Conservation (phyloP, 768 basidiomycete species). For the Lactarius sp. region DNA sequence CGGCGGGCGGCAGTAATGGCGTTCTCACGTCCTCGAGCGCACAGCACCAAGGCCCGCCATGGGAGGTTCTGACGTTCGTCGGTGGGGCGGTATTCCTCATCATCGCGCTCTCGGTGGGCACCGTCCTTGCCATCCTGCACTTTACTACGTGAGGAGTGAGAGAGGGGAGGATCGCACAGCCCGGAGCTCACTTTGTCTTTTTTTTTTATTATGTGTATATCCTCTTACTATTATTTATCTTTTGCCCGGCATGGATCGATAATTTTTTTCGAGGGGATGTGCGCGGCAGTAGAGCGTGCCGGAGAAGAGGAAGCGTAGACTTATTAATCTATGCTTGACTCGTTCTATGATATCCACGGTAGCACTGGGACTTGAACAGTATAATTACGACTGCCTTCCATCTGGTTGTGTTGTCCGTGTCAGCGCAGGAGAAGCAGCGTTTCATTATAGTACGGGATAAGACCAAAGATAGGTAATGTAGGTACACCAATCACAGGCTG, state of each 20-base stretch:
- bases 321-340: not conserved
- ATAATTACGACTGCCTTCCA: not conserved
- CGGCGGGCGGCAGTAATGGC: not conserved
- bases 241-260: not conserved
- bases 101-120: conserved; percentile 19
- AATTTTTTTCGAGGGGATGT: not conserved
- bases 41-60: conserved; percentile 28
- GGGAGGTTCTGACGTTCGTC: conserved; percentile 26
- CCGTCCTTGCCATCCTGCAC: conserved; percentile 24
- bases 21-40: not conserved
- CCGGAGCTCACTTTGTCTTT: not conserved
- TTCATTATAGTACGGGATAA: conserved; percentile 12
- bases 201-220: not conserved
- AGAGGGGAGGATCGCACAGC: not conserved
- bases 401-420: not conserved
- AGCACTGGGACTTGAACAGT: not conserved
- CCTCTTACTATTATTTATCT: conserved; percentile 8
- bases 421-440: too few relatives aligned
- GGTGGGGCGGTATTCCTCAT: conserved; percentile 24
- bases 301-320: not conserved
- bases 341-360: not conserved
- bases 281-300: not conserved
- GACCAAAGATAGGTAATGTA: conserved; percentile 5
- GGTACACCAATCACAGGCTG: conserved; percentile 10
- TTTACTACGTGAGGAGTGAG: conserved; percentile 3